phyloP scores from a whole-genome alignment of 805 yeast genomes.

The Starmerella lactis-condensi region DNA sequence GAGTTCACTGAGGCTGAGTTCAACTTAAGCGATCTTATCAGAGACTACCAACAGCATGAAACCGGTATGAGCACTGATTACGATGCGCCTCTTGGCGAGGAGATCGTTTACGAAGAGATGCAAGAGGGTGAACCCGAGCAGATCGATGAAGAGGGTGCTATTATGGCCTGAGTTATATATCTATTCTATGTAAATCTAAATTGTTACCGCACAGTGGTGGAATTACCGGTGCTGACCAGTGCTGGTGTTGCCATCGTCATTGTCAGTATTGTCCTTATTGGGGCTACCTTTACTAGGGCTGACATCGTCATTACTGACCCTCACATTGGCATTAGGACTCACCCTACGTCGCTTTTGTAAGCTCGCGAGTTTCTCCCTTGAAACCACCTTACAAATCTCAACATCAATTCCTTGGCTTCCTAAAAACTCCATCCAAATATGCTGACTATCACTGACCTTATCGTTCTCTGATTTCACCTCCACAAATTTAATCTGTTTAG shows the following conservation, averaged over 20 bases:
- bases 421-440: conserved; percentile 23
- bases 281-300: no score
- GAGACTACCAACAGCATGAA: conserved; percentile 83
- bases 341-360: no score
- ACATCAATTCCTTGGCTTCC: conserved; percentile 18
- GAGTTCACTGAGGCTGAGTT: conserved; percentile 90
- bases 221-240: no score
- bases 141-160: conserved; percentile 5
- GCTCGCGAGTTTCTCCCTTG: conserved; percentile 2
- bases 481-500: conserved; percentile 16
- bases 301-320: no score
- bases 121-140: conserved; percentile 7
- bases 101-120: conserved; percentile 7
- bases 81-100: conserved; percentile 2
- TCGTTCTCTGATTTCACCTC: conserved; percentile 26
- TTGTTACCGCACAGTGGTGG: no score
- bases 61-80: conserved; percentile 29
- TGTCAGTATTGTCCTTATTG: no score
- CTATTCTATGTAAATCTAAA: no score
- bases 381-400: conserved; percentile 19
- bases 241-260: no score
- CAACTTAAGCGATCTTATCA: conserved; percentile 71
- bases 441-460: conserved; percentile 23
- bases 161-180: background rate
- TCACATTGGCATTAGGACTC: no score